Percentiles rank a stretch among this genome's conserved stretches.
Evolutionary conservation across 441 rosid species (phyloP).

Genomic region (Syzygium malaccense): DNA sequence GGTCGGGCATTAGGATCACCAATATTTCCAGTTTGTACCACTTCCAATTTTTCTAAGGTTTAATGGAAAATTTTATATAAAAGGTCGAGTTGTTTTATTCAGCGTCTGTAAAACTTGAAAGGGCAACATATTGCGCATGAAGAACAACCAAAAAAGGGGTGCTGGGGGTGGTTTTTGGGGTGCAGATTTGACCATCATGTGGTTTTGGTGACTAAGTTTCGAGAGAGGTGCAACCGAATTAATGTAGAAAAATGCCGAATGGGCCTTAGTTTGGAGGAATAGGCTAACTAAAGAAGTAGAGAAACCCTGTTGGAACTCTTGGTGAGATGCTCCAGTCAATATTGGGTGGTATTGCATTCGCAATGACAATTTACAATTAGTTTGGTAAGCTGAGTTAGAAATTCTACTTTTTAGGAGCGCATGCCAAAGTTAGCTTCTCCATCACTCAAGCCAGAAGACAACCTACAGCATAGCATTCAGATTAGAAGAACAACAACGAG

Average conservation of each 20-base stretch:
- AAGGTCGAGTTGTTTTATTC: background rate
- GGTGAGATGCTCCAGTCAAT: background rate
- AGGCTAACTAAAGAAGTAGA: background rate
- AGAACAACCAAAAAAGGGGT: background rate
- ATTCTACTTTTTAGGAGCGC: background rate
- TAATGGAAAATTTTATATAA: background rate
- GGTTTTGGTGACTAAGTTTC: background rate
- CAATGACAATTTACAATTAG: background rate
- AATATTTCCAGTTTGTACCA: background rate
- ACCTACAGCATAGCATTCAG: background rate
- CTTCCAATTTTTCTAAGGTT: background rate
- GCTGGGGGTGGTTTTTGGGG: background rate
- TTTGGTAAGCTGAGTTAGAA: background rate
- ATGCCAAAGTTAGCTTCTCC: background rate
- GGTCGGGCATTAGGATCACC: background rate
- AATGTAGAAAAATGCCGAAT: background rate
- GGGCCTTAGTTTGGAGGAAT: background rate
- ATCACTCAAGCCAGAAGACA: background rate
- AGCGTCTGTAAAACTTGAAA: background rate
- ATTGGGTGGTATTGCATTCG: background rate
- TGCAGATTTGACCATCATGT: background rate
- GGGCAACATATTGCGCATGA: background rate
- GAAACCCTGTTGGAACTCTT: background rate
- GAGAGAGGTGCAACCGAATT: background rate
- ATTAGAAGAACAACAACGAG: background rate